Evolutionary conservation across 2,329 filamentous ascomycete species (phyloP).

Genomic region (Hirsutella minnesotensis): DNA sequence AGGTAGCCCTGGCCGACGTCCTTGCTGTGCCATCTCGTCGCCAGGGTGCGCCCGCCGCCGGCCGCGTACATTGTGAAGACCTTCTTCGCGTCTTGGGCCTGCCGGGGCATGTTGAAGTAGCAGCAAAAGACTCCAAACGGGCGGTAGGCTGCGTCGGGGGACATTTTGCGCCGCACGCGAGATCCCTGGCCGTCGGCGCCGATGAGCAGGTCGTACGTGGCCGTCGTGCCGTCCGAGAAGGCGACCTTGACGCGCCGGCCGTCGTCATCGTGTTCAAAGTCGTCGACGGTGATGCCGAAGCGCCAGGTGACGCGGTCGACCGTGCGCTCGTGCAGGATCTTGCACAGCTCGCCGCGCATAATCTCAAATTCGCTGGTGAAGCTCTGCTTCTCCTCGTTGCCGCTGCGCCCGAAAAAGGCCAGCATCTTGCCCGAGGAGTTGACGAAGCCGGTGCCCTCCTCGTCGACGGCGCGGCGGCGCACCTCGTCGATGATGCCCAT

Average conservation of each 20-base stretch:
- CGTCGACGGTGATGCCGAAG: constrained; percentile 17
- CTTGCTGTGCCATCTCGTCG: constrained; percentile 9
- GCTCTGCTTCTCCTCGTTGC: constrained; percentile 28
- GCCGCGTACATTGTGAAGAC: constrained; percentile 16
- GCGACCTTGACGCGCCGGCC: constrained; percentile 16
- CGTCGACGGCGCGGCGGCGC: constrained; percentile 26
- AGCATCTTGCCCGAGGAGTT: constrained; percentile 22
- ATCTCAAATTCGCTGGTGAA: constrained; percentile 48
- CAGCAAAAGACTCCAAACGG: constrained; percentile 16
- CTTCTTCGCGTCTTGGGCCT: constrained; percentile 12
- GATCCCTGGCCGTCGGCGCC: constrained; percentile 37
- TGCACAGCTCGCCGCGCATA: constrained; percentile 43
- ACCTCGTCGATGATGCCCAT: constrained; percentile 27
- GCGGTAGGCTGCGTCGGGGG: constrained; percentile 15
- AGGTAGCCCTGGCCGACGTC: constrained; percentile 10
- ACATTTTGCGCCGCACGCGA: constrained; percentile 10
- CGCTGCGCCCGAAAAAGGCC: constrained; percentile 28
- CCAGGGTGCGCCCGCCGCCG: constrained; percentile 21
- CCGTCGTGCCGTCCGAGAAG: constrained; percentile 30
- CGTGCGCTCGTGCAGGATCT: constrained; percentile 33
- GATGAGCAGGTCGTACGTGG: constrained; percentile 38
- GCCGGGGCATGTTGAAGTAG: constrained; percentile 26
- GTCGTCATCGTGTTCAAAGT: constrained; percentile 15
- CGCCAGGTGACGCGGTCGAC: constrained; percentile 13
- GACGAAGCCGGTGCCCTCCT: constrained; percentile 35